Evolutionary conservation across 176 grass and related monocot genomes (phyloP), one percentile per base, ranked within the genome.

Genomic region (Olyra latifolia): DNA sequence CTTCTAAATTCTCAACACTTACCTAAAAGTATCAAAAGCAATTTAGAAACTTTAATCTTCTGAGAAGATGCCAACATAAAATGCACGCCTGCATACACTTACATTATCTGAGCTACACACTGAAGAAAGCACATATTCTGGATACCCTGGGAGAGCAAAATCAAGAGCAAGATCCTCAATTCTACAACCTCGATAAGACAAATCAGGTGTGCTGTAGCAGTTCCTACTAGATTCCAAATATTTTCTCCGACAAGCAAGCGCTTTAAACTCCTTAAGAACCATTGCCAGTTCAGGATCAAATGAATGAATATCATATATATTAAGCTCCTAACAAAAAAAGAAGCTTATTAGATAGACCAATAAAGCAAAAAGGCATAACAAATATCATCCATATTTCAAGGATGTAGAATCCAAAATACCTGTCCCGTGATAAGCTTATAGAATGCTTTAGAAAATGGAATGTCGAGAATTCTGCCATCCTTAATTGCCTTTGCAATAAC

Each of bases 141-240:
- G 62, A 83, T 93, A 99, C 35, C 93, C 96, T 60, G 96, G 96
- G 69, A 99, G 88, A 89, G 82, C 79, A 71, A 95, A 93, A 82
- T 88, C 96, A 83, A 99, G 84, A 81, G 74, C 88, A 82, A 95
- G 85, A 85, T 99, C 93, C 66, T 99, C 84, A 64, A 99, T 82
- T 42, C 41, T 82, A 38, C 55, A 81, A 87, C 85, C 91, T 54
- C 78, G 86, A 77, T 93, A 99, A 87, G 72, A 76, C 69, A 95
- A 90, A 87, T 91, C 89, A 83, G 79, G 87, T 66, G 77, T 40
- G 40, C 42, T 69, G 49, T 82, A 67, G 57, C 83, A 66, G 57
- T 71, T 86, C 79, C 49, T 81, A 65, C 24, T 78, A n/a, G 83
- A 89, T 52, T 78, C 84, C 61, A 88, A 77, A 83, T 66, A 89